phyloP scores from a whole-genome alignment of 345 rosid genomes.

The Citrus unshiu region DNA sequence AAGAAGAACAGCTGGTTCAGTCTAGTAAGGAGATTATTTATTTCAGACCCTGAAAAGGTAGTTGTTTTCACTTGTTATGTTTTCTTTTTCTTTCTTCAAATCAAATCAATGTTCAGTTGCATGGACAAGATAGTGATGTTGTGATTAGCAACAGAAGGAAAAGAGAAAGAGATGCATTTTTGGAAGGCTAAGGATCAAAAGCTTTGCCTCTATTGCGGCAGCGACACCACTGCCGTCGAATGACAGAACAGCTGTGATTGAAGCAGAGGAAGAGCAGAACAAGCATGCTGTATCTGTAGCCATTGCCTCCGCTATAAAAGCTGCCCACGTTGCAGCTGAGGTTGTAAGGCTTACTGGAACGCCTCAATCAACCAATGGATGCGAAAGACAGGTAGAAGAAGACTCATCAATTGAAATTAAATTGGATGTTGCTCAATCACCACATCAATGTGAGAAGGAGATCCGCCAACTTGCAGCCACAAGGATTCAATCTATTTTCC shows the following conservation, averaged over 20 bases:
- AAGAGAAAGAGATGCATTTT: slow-evolving; percentile 68
- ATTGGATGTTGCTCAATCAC: neutral
- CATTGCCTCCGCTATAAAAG: slow-evolving; percentile 43
- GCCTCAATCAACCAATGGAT: slow-evolving; percentile 23
- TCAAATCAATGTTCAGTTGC: neutral
- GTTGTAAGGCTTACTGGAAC: slow-evolving; percentile 38
- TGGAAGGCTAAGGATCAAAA: slow-evolving; percentile 51
- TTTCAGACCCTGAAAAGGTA: slow-evolving; percentile 74
- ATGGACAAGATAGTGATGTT: neutral
- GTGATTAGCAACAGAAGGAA: slow-evolving; percentile 38
- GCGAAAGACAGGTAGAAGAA: slow-evolving; percentile 25
- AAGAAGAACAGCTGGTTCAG: slow-evolving; percentile 76
- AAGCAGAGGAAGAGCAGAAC: slow-evolving; percentile 35
- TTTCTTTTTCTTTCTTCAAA: neutral
- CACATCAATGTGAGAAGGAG: slow-evolving; percentile 20
- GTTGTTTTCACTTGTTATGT: neutral
- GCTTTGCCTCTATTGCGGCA: slow-evolving; percentile 47
- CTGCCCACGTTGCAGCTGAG: slow-evolving; percentile 53
- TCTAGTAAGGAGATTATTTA: slow-evolving; percentile 62
- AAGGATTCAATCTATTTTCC: slow-evolving; percentile 64
- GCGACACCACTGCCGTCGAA: slow-evolving; percentile 40
- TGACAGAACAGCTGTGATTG: slow-evolving; percentile 6
- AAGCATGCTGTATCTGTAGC: slow-evolving; percentile 45
- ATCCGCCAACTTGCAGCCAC: slow-evolving; percentile 44
- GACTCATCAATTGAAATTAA: slow-evolving; percentile 14